These are phyloP conservation scores for Globisporangium alternatum DNA, from an alignment of 352 stramenopile genomes.

Conservation along the genomic window DNA sequence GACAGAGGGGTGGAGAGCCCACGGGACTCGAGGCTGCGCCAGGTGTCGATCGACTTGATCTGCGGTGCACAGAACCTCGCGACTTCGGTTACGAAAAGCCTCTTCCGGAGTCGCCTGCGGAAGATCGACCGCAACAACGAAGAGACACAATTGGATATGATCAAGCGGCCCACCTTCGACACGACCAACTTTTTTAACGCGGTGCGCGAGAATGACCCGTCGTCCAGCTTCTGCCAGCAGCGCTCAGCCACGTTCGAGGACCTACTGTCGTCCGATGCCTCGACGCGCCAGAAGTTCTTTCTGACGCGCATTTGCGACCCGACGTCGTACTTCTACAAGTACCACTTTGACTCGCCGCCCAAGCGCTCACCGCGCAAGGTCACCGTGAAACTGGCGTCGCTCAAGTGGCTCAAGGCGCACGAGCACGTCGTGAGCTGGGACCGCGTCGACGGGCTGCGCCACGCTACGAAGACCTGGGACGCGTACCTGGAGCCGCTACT, in stretches of 20 bases:
- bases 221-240: constrained; percentile 78
- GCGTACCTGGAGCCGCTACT: constrained; percentile 84
- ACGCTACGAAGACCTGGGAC: constrained; percentile 71
- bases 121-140: constrained; percentile 47
- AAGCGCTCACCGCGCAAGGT: constrained; percentile 68
- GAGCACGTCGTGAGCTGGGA: constrained; percentile 86
- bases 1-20: background rate
- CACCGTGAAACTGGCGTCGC: constrained; percentile 47
- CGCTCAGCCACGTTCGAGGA: constrained; percentile 78
- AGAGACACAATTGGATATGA: constrained; percentile 66
- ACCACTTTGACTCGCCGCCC: constrained; percentile 70
- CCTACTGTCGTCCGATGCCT: constrained; percentile 59
- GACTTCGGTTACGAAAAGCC: constrained; percentile 61
- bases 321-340: constrained; percentile 91
- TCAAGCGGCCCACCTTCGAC: constrained; percentile 59
- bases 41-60: constrained; percentile 78
- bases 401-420: constrained; percentile 80
- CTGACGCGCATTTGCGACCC: constrained; percentile 79
- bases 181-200: constrained; percentile 76
- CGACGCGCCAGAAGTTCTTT: constrained; percentile 75
- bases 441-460: constrained; percentile 75
- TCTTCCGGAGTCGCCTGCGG: constrained; percentile 71
- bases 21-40: constrained; percentile 39
- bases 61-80: constrained; percentile 72
- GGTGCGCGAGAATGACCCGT: constrained; percentile 77